These are phyloP conservation scores for Raffaelea deltoideospora DNA, from an alignment of 2,329 filamentous ascomycete species.

Conservation along the genomic window DNA sequence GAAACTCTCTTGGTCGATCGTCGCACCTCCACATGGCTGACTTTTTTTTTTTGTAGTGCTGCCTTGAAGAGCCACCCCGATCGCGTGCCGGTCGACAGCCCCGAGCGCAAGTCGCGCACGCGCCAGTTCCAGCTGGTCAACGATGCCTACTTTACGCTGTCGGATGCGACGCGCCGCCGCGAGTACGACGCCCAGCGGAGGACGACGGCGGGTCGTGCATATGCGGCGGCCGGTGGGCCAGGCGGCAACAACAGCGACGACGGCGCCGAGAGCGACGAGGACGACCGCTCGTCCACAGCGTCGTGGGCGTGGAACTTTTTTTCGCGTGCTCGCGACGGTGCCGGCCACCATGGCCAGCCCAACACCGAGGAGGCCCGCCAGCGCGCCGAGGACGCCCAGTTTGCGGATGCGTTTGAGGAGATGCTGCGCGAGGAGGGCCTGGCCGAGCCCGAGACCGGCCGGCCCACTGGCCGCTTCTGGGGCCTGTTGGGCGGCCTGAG, in stretches of 20 bases:
- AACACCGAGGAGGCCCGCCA: slow-evolving; percentile 24
- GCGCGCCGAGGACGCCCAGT: slow-evolving; percentile 60
- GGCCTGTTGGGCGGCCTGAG: slow-evolving; percentile 69
- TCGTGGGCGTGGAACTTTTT: slow-evolving; percentile 65
- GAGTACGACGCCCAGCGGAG: slow-evolving; percentile 69
- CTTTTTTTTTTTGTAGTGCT: slow-evolving; percentile 36
- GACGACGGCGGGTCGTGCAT: too few relatives aligned
- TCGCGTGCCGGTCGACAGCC: slow-evolving; percentile 68
- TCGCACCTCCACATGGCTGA: neutral
- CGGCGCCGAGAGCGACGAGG: slow-evolving; percentile 18
- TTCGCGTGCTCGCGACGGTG: slow-evolving; percentile 15
- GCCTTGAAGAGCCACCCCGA: slow-evolving; percentile 90
- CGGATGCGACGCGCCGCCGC: slow-evolving; percentile 57
- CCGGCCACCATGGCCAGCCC: slow-evolving; percentile 15
- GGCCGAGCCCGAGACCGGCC: slow-evolving; percentile 50
- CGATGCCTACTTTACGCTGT: slow-evolving; percentile 43
- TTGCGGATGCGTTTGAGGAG: slow-evolving; percentile 76
- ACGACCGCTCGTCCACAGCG: slow-evolving; percentile 30
- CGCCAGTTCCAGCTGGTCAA: slow-evolving; percentile 35
- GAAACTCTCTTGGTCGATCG: slow-evolving; percentile 1
- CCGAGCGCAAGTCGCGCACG: slow-evolving; percentile 68
- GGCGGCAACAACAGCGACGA: slow-evolving; percentile 27
- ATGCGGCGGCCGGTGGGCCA: too few relatives aligned
- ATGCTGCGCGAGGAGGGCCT: slow-evolving; percentile 79
- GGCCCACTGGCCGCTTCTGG: slow-evolving; percentile 67